A percentile compares a stretch with the other conserved stretches of the same genome.
phyloP scores from a whole-genome alignment of 2,329 filamentous ascomycete species.

The Plenodomus tracheiphilus region DNA sequence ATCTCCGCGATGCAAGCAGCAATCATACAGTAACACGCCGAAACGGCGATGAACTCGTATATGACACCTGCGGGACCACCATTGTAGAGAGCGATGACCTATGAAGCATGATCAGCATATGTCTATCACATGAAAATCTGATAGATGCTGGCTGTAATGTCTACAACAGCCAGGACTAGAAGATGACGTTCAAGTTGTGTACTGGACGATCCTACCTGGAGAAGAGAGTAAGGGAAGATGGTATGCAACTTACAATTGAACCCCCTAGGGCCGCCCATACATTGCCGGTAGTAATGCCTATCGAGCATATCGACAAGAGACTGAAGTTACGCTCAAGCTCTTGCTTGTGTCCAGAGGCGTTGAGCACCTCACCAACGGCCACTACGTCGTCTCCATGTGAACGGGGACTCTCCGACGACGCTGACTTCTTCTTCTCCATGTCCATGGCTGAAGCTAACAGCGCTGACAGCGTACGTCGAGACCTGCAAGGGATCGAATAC shows the following conservation, averaged over 20 bases:
- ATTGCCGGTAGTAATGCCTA: conserved; percentile 51
- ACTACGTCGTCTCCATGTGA: conserved; percentile 20
- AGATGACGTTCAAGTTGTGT: background rate
- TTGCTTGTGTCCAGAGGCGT: conserved; percentile 56
- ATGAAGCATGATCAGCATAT: background rate
- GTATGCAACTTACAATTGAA: conserved; percentile 49
- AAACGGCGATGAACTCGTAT: conserved; percentile 54
- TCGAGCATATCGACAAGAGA: conserved; percentile 51
- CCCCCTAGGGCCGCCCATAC: conserved; percentile 53
- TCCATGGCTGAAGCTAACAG: background rate
- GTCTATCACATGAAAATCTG: background rate
- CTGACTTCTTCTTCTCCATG: conserved; percentile 11
- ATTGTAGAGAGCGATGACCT: conserved; percentile 50
- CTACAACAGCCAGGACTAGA: background rate
- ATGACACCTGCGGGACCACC: conserved; percentile 53
- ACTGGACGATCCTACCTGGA: too few species aligned
- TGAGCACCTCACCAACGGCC: conserved; percentile 46
- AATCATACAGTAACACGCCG: conserved; percentile 56
- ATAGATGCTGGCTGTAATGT: background rate
- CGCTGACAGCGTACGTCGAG: background rate
- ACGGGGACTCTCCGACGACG: conserved; percentile 12
- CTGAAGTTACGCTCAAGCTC: conserved; percentile 57
- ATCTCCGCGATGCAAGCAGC: conserved; percentile 57
- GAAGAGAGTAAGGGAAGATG: background rate
- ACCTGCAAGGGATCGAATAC: background rate